Conservation (phyloP, 805 yeast genomes). For the Candida cerambycidarum region DNA sequence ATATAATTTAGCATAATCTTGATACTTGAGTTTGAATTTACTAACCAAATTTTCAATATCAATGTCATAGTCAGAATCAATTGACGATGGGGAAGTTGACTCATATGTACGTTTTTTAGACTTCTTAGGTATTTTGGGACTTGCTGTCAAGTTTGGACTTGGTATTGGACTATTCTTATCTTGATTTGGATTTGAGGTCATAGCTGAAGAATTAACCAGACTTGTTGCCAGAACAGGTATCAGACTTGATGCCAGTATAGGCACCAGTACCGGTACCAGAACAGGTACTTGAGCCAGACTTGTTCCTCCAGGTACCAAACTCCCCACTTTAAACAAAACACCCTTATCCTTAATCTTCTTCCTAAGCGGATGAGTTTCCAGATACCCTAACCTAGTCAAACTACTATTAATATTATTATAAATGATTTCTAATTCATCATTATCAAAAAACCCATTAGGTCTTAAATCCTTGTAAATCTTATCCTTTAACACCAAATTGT, state of each 20-base stretch:
- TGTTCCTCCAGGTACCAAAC: background rate
- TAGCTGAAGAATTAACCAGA: too few relatives aligned
- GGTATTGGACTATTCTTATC: conserved; percentile 8
- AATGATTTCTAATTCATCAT: conserved; percentile 31
- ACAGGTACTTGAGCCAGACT: background rate
- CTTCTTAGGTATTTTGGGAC: conserved; percentile 2
- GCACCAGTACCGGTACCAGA: conserved; percentile 5
- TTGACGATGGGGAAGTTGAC: conserved; percentile 39
- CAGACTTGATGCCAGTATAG: background rate
- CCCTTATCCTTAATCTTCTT: conserved; percentile 25
- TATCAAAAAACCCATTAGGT: conserved; percentile 19
- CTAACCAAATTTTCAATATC: conserved; percentile 39
- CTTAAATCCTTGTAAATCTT: conserved; percentile 40
- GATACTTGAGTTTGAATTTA: conserved; percentile 47
- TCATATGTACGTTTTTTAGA: conserved; percentile 12
- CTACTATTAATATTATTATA: conserved; percentile 36
- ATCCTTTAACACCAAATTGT: conserved; percentile 34
- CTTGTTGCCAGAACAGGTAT: conserved; percentile 3
- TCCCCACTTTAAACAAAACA: background rate
- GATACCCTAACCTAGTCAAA: conserved; percentile 41
- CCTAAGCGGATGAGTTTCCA: conserved; percentile 44
- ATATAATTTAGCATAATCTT: conserved; percentile 51
- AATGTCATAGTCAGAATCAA: conserved; percentile 16
- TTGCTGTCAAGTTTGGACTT: too few relatives aligned
- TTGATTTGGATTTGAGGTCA: too few relatives aligned